Evolutionary conservation across 495 filamentous ascomycete species (phyloP).

Genomic region (Evansstolkia leycettana): DNA sequence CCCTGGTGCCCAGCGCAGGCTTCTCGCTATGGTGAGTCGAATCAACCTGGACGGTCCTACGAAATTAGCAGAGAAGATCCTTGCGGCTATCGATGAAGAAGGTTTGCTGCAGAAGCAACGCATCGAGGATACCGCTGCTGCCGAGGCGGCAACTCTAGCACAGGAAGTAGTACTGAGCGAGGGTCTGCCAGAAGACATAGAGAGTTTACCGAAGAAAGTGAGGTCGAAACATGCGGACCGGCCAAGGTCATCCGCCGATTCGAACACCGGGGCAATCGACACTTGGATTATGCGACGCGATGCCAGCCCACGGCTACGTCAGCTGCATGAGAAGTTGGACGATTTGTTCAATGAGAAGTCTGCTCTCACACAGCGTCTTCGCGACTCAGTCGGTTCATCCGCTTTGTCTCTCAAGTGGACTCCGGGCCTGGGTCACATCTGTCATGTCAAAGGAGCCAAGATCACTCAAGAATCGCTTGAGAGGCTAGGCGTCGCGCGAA

Average conservation of each 20-base stretch:
- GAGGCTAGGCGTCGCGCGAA: conserved; percentile 38
- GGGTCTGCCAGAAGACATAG: conserved; percentile 35
- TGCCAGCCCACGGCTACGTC: conserved; percentile 52
- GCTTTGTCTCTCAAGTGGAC: conserved; percentile 72
- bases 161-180: conserved; percentile 52
- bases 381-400: conserved; percentile 39
- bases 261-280: conserved; percentile 32
- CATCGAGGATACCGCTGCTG: conserved; percentile 57
- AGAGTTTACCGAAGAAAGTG: conserved; percentile 31
- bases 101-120: conserved; percentile 68
- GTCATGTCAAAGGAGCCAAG: conserved; percentile 72
- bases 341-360: conserved; percentile 43
- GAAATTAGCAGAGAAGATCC: conserved; percentile 56
- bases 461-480: conserved; percentile 40
- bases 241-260: conserved; percentile 13
- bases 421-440: conserved; percentile 73
- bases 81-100: conserved; percentile 83
- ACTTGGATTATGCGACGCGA: conserved; percentile 75
- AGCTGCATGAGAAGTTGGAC: conserved; percentile 54
- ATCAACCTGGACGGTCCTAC: conserved; percentile 58
- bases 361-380: conserved; percentile 46
- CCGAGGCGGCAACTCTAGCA: conserved; percentile 54
- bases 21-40: conserved; percentile 43
- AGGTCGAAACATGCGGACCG: conserved; percentile 21
- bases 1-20: conserved; percentile 16